Conservation (phyloP, 495 filamentous ascomycete species). For the Penicillium angulare region DNA sequence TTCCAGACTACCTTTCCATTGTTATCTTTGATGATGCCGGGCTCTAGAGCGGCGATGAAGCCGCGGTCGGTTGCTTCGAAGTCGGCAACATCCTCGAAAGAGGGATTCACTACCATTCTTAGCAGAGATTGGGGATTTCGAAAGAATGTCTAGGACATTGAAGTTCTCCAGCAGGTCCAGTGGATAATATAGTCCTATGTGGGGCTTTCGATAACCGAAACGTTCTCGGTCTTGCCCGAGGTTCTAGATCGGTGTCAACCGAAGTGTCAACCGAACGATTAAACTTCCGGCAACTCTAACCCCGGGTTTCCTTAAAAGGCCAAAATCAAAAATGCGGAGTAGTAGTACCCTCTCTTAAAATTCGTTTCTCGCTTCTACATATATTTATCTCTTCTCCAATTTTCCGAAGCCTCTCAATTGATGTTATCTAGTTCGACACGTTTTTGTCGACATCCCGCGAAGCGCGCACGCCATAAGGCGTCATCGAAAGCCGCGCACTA, state of each 20-base stretch:
- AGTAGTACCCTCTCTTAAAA: too few relatives aligned
- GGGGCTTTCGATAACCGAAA: neutral
- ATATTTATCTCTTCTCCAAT: neutral
- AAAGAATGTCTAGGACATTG: too few relatives aligned
- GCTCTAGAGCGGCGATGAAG: conserved; percentile 15
- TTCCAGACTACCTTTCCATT: conserved; percentile 16
- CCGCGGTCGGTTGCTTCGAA: conserved; percentile 18
- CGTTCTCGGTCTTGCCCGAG: too few relatives aligned
- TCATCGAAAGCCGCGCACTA: too few relatives aligned
- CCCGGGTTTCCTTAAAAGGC: too few relatives aligned
- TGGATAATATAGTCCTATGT: neutral
- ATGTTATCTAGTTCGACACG: too few relatives aligned
- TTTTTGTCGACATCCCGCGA: neutral
- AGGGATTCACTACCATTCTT: conserved; percentile 2
- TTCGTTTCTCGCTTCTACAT: too few relatives aligned
- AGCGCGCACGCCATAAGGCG: neutral
- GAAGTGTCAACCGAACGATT: neutral
- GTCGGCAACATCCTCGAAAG: conserved; percentile 17
- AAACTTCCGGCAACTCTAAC: neutral
- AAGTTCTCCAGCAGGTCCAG: too few relatives aligned
- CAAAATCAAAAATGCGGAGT: too few relatives aligned
- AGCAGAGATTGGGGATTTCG: neutral
- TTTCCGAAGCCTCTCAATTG: too few relatives aligned
- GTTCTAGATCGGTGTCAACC: too few relatives aligned
- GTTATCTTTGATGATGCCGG: conserved; percentile 10